Conservation (phyloP, 2,329 filamentous ascomycete genomes). For the Tetracladium maxilliforme region DNA sequence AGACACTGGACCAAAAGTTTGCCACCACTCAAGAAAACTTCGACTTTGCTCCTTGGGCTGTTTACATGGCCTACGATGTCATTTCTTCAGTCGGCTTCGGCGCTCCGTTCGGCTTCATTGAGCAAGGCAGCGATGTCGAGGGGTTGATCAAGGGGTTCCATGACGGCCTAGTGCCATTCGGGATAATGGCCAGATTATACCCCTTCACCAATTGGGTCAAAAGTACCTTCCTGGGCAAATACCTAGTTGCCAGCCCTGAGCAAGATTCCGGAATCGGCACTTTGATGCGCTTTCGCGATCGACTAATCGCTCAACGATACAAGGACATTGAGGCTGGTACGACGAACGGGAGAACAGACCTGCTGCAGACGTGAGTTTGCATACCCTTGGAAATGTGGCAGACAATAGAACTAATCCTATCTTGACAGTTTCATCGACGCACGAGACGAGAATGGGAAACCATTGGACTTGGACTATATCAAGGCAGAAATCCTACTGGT, state of each 20-base stretch:
- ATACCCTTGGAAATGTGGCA: constrained; percentile 3
- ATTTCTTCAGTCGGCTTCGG: constrained; percentile 41
- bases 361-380: constrained; percentile 31
- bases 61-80: constrained; percentile 40
- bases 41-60: constrained; percentile 29
- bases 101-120: constrained; percentile 37
- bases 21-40: constrained; percentile 25
- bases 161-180: constrained; percentile 32
- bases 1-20: constrained; percentile 29
- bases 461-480: constrained; percentile 6
- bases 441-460: constrained; percentile 12
- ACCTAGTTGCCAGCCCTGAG: constrained; percentile 34
- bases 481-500: constrained; percentile 10
- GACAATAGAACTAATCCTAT: background rate
- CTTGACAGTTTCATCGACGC: constrained; percentile 17
- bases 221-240: constrained; percentile 32
- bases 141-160: constrained; percentile 39
- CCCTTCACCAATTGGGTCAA: constrained; percentile 40
- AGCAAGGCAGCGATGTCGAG: constrained; percentile 32
- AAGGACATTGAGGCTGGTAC: constrained; percentile 29
- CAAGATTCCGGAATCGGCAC: constrained; percentile 37
- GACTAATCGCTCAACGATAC: constrained; percentile 30
- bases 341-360: constrained; percentile 26
- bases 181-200: constrained; percentile 33
- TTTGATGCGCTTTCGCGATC: constrained; percentile 41